Evolutionary conservation across 768 basidiomycete species (phyloP), one percentile per base, ranked within the genome.

Genomic region (Strobilomyces confusus): DNA sequence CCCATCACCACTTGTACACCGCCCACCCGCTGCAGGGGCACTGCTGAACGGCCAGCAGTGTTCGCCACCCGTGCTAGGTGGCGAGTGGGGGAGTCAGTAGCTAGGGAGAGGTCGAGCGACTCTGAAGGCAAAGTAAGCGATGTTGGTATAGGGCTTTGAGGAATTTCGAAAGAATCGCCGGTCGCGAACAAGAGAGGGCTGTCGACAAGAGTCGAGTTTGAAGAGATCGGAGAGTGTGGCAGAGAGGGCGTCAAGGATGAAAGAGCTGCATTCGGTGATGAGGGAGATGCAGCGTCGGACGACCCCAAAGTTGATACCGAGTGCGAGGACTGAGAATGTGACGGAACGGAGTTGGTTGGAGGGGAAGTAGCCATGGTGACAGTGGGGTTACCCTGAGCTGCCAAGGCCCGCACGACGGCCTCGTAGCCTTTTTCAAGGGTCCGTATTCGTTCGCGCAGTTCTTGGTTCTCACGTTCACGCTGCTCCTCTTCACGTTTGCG

Each of bases 41-140:
- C 78, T 78, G 79, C 73, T 64, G 78, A 66, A 72, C 67, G 61
- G 58, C 59, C 70, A 59, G 63, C 78, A 77, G 79, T 80, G 83
- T 80, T 84, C 91, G 81, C 91, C 91, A 93, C 87, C 91, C 91
- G 91, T 93, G 91, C 91, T 87, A 88, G 86, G 86, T 93, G 91
- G 91, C 91, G 84, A 93, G 91, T 88, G 84, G 87, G 73, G 68
- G 85, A 77, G 68, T 70, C 52, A 43, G 57, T 61, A 45, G 59
- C 65, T 69, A 61, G 70, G 59, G 68, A 70, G 59, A 68, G 64
- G 67, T 69, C 61, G 58, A 67, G 67, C 56, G 55, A 56, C 52
- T 65, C 44, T 55, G 58, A 58, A 56, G 59, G 51, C 47, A 61
- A 58, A 36, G 50, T 29, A 44, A 60, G 57, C 58, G 59, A 63